Evolutionary conservation across 805 yeast species (phyloP), one percentile per base, ranked within the genome.

Genomic region (Pichia eremophila): DNA sequence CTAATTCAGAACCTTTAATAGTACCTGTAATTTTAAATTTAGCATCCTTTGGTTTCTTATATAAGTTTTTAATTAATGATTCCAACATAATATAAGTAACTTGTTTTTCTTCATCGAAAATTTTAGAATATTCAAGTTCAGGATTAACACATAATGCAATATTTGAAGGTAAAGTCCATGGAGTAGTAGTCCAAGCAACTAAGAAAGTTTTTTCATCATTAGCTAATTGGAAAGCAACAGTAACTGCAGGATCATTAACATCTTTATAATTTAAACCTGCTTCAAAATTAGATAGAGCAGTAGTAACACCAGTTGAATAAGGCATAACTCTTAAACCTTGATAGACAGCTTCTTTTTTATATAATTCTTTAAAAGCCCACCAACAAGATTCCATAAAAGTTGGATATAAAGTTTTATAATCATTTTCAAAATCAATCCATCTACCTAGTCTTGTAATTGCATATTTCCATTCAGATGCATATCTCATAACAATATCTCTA

Each of bases 131-230:
- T 69, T 89, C 97, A 53, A 88, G 81, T 11, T 80, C 78, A 46
- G 96, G 95, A 71, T 93, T 78, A 41, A 93, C 98, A 62, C 95
- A 90, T 52, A 93, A 76, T 14, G 90, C 91, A 64, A 93, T 70
- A 67, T 93, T 91, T 29, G 96, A 85, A 39, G 99, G 99, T 63
- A 93, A 74, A 44, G 99, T 95, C 99, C 99, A 93, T 46, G 99
- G 99, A 27, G 99, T 93, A 51, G 99, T 93, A 41, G 99, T 93
- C 99, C 99, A 93, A 10, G 98, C 98, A 38, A 93, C 90, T 55
- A 93, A 73, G 55, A 77, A 72, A 46, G 95, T 86, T 60, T 84
- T 79, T 54, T 87, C 89, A 60, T 90, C 95, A 52, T 79, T 85
- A 32, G 76, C 70, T 48, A 86, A 72, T 53, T 86, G 85, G 75